Evolutionary conservation across 164 flowering plant species (phyloP).

Genomic region (Chimonanthus salicifolius): DNA sequence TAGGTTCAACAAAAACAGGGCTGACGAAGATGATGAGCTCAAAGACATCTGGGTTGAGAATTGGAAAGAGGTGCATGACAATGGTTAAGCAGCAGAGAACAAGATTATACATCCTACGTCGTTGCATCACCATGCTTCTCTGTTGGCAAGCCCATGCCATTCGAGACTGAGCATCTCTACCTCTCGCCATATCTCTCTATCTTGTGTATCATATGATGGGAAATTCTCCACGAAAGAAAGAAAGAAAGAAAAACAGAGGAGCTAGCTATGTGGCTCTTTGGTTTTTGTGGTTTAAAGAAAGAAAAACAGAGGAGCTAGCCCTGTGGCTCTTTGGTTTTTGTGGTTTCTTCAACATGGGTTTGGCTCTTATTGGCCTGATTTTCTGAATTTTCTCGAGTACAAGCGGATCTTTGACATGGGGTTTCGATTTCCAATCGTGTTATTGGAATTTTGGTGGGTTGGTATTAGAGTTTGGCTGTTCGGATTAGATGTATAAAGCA

Average conservation of each 20-base stretch:
- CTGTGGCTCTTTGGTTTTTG: background rate
- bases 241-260: background rate
- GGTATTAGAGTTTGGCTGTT: no score
- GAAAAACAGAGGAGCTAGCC: background rate
- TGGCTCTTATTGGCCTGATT: no score
- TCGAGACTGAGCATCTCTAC: conserved; percentile 19
- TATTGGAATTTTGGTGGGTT: no score
- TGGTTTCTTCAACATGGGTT: no score
- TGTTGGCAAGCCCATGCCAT: conserved; percentile 64
- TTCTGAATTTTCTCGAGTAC: no score
- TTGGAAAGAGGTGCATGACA: conserved; percentile 26
- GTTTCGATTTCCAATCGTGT: no score
- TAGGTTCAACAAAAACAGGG: background rate
- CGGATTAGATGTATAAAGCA: no score
- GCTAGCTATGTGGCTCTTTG: background rate
- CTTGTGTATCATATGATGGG: background rate
- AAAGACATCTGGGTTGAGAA: background rate
- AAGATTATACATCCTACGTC: conserved; percentile 62
- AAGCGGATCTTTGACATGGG: no score
- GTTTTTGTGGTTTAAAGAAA: background rate
- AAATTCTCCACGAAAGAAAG: background rate
- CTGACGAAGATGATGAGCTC: background rate
- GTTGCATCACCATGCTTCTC: conserved; percentile 72
- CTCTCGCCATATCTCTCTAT: no score
- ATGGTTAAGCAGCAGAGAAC: conserved; percentile 70